These are phyloP conservation scores for Daldinia sp. DNA, from an alignment of 2,329 filamentous ascomycete species.

Conservation along the genomic window DNA sequence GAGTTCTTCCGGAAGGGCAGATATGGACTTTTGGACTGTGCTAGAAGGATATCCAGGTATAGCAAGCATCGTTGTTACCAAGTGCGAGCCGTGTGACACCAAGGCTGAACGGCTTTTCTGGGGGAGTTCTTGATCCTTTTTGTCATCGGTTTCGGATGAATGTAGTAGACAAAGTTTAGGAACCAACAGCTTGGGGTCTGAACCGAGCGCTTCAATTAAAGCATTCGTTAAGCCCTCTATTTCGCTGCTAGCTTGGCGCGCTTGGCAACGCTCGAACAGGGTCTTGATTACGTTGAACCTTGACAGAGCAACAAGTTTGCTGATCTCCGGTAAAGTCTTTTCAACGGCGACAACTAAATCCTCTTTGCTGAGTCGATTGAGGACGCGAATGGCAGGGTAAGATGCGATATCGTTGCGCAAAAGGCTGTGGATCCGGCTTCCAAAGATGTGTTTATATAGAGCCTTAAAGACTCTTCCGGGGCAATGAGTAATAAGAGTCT, in stretches of 20 bases:
- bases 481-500: slow-evolving; percentile 81
- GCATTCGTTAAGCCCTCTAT: slow-evolving; percentile 58
- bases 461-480: slow-evolving; percentile 92
- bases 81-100: slow-evolving; percentile 76
- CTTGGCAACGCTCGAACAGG: slow-evolving; percentile 82
- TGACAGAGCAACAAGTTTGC: slow-evolving; percentile 75
- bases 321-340: slow-evolving; percentile 76
- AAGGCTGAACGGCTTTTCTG: slow-evolving; percentile 66
- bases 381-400: slow-evolving; percentile 83
- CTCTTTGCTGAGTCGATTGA: slow-evolving; percentile 86
- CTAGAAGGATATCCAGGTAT: slow-evolving; percentile 74
- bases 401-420: slow-evolving; percentile 89
- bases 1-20: slow-evolving; percentile 63
- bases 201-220: slow-evolving; percentile 58
- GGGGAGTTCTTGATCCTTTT: slow-evolving; percentile 49
- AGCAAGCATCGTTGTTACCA: slow-evolving; percentile 80
- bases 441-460: slow-evolving; percentile 82
- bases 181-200: slow-evolving; percentile 57
- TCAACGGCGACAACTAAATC: slow-evolving; percentile 79
- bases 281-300: slow-evolving; percentile 82
- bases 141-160: slow-evolving; percentile 44
- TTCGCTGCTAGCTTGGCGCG: slow-evolving; percentile 67
- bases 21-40: slow-evolving; percentile 76
- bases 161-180: slow-evolving; percentile 59
- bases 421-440: slow-evolving; percentile 79